These are phyloP conservation scores for Schoenoplectus triqueter DNA, from an alignment of 202 grass and related monocot species.

Conservation along the genomic window DNA sequence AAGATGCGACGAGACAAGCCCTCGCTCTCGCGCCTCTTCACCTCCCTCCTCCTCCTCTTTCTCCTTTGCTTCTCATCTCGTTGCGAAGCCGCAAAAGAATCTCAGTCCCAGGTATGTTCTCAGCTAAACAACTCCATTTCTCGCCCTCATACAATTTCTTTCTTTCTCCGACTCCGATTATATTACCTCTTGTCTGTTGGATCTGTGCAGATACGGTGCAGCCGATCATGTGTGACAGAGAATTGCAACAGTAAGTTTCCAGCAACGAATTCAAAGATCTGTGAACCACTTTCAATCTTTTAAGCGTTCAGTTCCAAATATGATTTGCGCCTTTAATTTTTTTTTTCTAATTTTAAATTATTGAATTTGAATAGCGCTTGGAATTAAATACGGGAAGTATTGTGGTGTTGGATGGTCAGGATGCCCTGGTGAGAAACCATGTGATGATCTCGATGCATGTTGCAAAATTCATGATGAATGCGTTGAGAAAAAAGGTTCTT, in stretches of 20 bases:
- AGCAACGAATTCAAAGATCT: background rate
- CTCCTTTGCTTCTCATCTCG: constrained; percentile 25
- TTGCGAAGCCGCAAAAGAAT: constrained; percentile 41
- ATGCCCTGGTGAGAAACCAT: constrained; percentile 80
- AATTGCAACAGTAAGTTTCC: constrained; percentile 64
- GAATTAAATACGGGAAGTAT: constrained; percentile 84
- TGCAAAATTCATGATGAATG: constrained; percentile 76
- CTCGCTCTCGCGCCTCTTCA: background rate
- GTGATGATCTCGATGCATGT: constrained; percentile 85
- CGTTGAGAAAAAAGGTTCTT: constrained; percentile 76
- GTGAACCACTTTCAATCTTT: background rate
- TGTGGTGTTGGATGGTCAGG: constrained; percentile 81
- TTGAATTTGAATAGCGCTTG: constrained; percentile 49
- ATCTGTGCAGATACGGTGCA: constrained; percentile 42
- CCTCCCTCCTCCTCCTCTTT: background rate
- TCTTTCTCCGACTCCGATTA: background rate
- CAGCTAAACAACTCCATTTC: background rate
- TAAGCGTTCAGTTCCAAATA: background rate
- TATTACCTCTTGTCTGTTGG: background rate
- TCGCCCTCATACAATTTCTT: background rate
- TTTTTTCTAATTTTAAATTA: background rate
- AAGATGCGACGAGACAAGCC: constrained; percentile 34
- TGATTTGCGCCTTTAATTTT: background rate
- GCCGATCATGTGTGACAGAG: constrained; percentile 66
- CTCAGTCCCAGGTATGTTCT: constrained; percentile 37